A percentile compares a stretch with the other conserved stretches of the same genome.
These are phyloP conservation scores for Penicilliopsis zonata DNA, from an alignment of 495 filamentous ascomycete genomes.

Conservation along the genomic window DNA sequence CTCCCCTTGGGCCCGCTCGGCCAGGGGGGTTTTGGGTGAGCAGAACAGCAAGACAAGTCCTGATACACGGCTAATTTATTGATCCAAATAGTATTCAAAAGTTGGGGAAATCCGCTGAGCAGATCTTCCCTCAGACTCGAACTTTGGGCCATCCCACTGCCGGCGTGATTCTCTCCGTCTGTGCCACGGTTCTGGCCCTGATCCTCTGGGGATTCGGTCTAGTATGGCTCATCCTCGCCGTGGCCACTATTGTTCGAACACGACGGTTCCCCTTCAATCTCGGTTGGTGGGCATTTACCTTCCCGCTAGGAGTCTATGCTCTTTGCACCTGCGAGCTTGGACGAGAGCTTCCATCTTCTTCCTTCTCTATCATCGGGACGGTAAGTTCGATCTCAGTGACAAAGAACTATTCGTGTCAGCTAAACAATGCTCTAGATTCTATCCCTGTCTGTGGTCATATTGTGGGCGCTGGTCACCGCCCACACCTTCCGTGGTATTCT, in stretches of 20 bases:
- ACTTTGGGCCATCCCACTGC: conserved; percentile 25
- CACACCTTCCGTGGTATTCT: conserved; percentile 30
- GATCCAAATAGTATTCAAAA: conserved; percentile 38
- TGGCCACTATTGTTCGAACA: conserved; percentile 16
- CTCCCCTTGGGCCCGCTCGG: conserved; percentile 50
- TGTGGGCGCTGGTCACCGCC: conserved; percentile 39
- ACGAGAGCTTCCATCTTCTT: conserved; percentile 34
- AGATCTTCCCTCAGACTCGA: conserved; percentile 35
- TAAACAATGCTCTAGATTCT: conserved; percentile 24
- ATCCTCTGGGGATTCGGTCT: conserved; percentile 51
- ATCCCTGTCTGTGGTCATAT: conserved; percentile 30
- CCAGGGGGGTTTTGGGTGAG: conserved; percentile 41
- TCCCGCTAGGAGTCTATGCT: conserved; percentile 47
- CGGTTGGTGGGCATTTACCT: conserved; percentile 58
- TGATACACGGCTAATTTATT: background rate
- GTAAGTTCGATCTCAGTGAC: conserved; percentile 13
- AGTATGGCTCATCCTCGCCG: conserved; percentile 51
- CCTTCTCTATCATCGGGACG: conserved; percentile 42
- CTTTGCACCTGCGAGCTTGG: conserved; percentile 35
- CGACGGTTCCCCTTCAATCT: conserved; percentile 51
- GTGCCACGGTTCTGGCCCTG: conserved; percentile 39
- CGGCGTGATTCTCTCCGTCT: conserved; percentile 39
- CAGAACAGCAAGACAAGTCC: background rate
- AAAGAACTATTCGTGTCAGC: conserved; percentile 1
- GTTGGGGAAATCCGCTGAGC: conserved; percentile 38